Evolutionary conservation across 164 flowering plant genomes (phyloP), one percentile per base, ranked within the genome.

Genomic region (Vitis rupestris): DNA sequence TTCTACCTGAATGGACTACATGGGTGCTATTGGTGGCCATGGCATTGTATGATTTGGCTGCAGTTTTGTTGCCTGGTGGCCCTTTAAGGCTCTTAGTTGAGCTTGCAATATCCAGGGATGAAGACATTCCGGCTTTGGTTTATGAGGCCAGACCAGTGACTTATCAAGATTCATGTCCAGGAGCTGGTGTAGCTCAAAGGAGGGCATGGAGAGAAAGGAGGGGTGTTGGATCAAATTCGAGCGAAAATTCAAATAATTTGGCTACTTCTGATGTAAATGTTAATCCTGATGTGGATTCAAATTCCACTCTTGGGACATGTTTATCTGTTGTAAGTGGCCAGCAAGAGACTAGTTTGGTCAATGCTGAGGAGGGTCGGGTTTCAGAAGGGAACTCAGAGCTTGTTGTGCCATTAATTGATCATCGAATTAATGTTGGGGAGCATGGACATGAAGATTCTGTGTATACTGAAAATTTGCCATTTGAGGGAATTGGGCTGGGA

Each of bases 1-100:
- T 84, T 65, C 70, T 96, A 64, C 98, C 99, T 52, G 99, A 93
- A 76, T 93, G 99, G 99, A 93, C 99, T 27, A 93, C 99, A 72
- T 93, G 98, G 99, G 88, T 70, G 61, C 84, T 96, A 29, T 74
- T 96, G 77, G 85, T 93, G 74, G 97, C 98, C 12, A 75, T 96
- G 97, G 81, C 98, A n/a, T 69, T 96, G 76, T 96, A 96, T 85
- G 99, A 96, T 83, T 86, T 96, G 57, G 98, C 97, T 50, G 98
- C 98, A 1, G 98, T 96, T 78, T 80, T 96, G 75, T 81, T 93
- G 82, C 99, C 98, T n/a, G 93, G 82, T 76, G 99, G 99, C 48
- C 98, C 99, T 4, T 76, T 96, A 71, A 86, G 90, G 84, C 82
- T 96, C 27, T 81, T 96, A 83, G 97, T 96, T 2, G 99, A 96